Base-by-base conservation (phyloP, 257 asterid genomes). In the Solanum medicagineum region DNA sequence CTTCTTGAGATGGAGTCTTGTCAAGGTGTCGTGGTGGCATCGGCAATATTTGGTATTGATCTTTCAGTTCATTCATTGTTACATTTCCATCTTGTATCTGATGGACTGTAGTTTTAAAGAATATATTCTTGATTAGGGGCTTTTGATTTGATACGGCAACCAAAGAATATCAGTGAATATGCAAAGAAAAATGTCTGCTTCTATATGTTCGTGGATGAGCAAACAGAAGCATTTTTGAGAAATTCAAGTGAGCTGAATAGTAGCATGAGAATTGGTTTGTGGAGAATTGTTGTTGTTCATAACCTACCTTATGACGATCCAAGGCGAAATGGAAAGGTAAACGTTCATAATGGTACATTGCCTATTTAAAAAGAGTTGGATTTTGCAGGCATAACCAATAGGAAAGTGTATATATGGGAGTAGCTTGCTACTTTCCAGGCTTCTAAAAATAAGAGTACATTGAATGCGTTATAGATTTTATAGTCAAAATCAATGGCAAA, bases 301-400 rank as follows among this genome's bases (percentile, higher is more conserved):
- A 93, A 93, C 86, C 92, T 94, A 65, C 99, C 99, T 80, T 96
- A 93, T 84, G 84, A 90, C 12, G 99, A 96, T 87, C 96, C 99
- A 20, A 89, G 99, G 85, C 95, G 99, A 88, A 96, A 93, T 74
- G 98, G 99, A 84, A 96, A 96, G 98, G 99, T 96, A 89, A 90
- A 53, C 0, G 15, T 69, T 77, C 10, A 8, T 45, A n/a, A 7
- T 73, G 9, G 15, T 40, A 16, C 40, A 80, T 66, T 68, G 59
- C 8, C 85, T n/a, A 54, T 65, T 65, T 13, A 42, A 45, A 13
- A 24, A 65, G n/a, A 14, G 29, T 40, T 26, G 22, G 29, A 13
- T 47, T 62, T 83, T 70, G 80, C 80, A 40, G 6, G 26, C 80
- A 70, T 40, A 70, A 42, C 17, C 10, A 40, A 69, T 42, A 19